Percentiles rank a stretch among this genome's conserved stretches.
phyloP scores from a whole-genome alignment of 441 rosid genomes.

The Capsella rubella region DNA sequence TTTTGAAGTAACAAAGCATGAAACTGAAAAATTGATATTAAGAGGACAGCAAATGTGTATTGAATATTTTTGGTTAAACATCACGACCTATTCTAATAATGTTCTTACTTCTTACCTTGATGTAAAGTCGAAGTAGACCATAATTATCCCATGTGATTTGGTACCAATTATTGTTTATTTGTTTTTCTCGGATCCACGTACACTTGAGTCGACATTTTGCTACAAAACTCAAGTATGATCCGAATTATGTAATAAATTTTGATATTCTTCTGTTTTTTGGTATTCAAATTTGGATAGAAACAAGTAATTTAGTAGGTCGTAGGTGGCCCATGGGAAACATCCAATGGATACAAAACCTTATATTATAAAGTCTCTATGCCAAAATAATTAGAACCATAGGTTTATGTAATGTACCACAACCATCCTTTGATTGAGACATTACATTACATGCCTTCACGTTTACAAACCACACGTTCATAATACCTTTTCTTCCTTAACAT shows the following conservation, averaged over 20 bases:
- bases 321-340: constrained; percentile 39
- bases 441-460: constrained; percentile 20
- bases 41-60: constrained; percentile 15
- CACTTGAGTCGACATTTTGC: constrained; percentile 3
- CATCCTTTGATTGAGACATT: constrained; percentile 33
- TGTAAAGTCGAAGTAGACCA: background rate
- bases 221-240: constrained; percentile 23
- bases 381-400: constrained; percentile 41
- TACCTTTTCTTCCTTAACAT: background rate
- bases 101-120: background rate
- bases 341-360: constrained; percentile 31
- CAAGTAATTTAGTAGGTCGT: constrained; percentile 17
- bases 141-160: constrained; percentile 21
- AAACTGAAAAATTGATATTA: background rate
- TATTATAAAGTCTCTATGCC: constrained; percentile 34
- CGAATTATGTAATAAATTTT: background rate
- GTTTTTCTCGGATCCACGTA: background rate
- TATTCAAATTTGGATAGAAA: constrained; percentile 24
- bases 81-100: constrained; percentile 23
- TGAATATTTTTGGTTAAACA: constrained; percentile 11
- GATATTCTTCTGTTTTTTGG: background rate
- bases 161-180: background rate
- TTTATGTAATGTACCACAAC: constrained; percentile 28
- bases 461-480: constrained; percentile 30
- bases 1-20: background rate